Conservation (phyloP, 176 grass and related monocot species). For the Eragrostis curvula region DNA sequence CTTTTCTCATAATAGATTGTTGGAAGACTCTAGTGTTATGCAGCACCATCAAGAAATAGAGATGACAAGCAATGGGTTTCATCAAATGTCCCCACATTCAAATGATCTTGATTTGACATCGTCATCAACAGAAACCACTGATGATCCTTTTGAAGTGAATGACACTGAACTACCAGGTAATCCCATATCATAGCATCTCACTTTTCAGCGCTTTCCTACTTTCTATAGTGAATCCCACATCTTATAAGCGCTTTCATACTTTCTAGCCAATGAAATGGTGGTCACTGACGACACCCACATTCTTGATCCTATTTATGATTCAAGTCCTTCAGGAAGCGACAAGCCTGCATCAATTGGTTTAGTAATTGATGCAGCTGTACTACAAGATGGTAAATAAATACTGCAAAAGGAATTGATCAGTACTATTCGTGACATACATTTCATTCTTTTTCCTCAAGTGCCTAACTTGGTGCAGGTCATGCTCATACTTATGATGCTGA, state of each 20-base stretch:
- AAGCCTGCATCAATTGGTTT: conserved; percentile 44
- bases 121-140: conserved; percentile 41
- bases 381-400: conserved; percentile 44
- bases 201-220: neutral
- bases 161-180: conserved; percentile 40
- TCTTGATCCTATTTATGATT: conserved; percentile 56
- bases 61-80: conserved; percentile 32
- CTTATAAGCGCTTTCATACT: conserved; percentile 5
- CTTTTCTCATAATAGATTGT: neutral
- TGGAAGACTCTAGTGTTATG: conserved; percentile 10
- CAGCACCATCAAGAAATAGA: conserved; percentile 51
- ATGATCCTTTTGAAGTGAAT: conserved; percentile 33
- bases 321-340: conserved; percentile 50
- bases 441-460: neutral
- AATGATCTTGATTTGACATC: conserved; percentile 43
- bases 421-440: neutral
- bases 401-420: neutral
- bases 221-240: conserved; percentile 10
- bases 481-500: conserved; percentile 17
- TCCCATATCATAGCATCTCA: neutral
- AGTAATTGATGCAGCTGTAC: conserved; percentile 36
- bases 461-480: conserved; percentile 19
- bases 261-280: conserved; percentile 45
- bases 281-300: conserved; percentile 35
- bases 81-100: conserved; percentile 42